Evolutionary conservation across 768 basidiomycete genomes (phyloP).

Genomic region (Phanerochaete carnosa): DNA sequence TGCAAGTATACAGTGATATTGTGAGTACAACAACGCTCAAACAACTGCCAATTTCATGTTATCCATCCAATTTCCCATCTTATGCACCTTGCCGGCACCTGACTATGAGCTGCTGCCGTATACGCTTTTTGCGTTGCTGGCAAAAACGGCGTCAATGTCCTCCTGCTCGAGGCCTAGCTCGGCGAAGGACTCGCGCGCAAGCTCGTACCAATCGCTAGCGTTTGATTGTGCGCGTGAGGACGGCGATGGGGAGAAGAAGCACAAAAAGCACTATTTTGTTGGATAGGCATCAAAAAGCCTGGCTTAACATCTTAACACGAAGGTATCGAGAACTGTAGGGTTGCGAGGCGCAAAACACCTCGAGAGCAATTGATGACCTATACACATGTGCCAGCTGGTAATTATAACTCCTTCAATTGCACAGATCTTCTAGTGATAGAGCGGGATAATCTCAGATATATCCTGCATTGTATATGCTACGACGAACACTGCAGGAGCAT

Average conservation of each 20-base stretch:
- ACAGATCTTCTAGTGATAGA: too few species aligned
- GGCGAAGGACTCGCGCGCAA: slow-evolving; percentile 73
- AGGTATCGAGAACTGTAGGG: too few species aligned
- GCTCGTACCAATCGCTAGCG: slow-evolving; percentile 74
- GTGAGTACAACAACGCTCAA: not conserved
- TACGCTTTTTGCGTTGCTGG: slow-evolving; percentile 41
- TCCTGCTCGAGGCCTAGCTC: slow-evolving; percentile 80
- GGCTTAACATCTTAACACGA: too few species aligned
- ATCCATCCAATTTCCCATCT: not conserved
- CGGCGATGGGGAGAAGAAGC: slow-evolving; percentile 68
- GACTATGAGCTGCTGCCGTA: slow-evolving; percentile 27
- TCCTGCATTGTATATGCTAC: too few species aligned
- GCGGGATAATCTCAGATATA: too few species aligned
- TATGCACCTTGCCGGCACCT: not conserved
- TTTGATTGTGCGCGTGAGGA: slow-evolving; percentile 43
- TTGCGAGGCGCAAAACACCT: too few species aligned
- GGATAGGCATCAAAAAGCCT: too few species aligned
- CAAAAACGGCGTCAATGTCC: slow-evolving; percentile 72
- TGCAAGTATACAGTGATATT: not conserved
- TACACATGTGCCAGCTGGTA: too few species aligned
- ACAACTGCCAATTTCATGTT: not conserved
- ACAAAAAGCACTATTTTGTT: too few species aligned
- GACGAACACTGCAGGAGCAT: too few species aligned
- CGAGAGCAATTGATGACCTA: too few species aligned
- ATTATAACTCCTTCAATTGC: too few species aligned